Evolutionary conservation across 495 filamentous ascomycete species (phyloP).

Genomic region (Aspergillus heteromorphus): DNA sequence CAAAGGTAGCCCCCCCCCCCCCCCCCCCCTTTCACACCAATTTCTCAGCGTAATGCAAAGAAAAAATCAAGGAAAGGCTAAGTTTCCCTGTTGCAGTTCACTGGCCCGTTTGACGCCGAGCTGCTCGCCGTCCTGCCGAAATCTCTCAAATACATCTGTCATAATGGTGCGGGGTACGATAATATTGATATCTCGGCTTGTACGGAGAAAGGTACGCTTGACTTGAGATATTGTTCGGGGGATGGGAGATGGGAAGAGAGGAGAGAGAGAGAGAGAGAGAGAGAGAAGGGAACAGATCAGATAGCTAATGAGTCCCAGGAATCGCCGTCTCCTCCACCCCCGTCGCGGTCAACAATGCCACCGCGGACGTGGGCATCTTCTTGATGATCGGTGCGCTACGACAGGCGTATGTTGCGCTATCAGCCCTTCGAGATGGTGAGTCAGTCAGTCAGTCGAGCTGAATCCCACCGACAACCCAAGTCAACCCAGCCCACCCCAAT

Average conservation of each 20-base stretch:
- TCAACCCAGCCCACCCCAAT: too few species aligned
- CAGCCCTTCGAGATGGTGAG: conserved; percentile 54
- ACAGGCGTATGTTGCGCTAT: conserved; percentile 57
- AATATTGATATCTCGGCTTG: conserved; percentile 72
- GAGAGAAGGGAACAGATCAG: neutral
- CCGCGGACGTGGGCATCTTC: conserved; percentile 67
- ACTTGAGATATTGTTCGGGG: too few species aligned
- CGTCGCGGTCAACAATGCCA: conserved; percentile 63
- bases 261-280: too few species aligned
- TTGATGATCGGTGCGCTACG: conserved; percentile 65
- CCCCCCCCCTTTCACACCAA: neutral
- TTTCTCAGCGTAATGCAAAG: too few species aligned
- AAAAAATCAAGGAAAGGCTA: neutral
- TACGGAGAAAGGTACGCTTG: conserved; percentile 51
- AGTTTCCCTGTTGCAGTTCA: conserved; percentile 32
- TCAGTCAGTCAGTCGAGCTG: too few species aligned
- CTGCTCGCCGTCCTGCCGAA: conserved; percentile 55
- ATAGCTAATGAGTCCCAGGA: conserved; percentile 19
- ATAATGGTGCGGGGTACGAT: conserved; percentile 85
- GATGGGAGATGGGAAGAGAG: too few species aligned
- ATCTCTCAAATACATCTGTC: conserved; percentile 71
- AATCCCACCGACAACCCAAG: too few species aligned
- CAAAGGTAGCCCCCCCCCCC: conserved; percentile 32
- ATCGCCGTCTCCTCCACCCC: conserved; percentile 66
- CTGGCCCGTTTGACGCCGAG: conserved; percentile 55